Evolutionary conservation across 495 filamentous ascomycete species (phyloP).

Genomic region (Penicillium flavigenum): DNA sequence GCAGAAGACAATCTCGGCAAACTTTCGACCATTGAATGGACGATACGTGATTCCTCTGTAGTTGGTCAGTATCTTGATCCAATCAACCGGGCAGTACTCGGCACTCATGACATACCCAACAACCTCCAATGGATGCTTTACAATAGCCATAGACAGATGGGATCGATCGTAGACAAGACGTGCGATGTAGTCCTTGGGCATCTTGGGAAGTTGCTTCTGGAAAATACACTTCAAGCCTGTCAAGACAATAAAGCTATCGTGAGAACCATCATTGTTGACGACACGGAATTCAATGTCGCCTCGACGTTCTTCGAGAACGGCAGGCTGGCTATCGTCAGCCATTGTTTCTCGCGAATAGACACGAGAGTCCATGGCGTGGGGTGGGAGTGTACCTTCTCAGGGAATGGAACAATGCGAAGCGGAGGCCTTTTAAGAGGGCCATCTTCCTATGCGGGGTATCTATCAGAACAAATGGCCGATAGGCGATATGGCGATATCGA

Average conservation of each 20-base stretch:
- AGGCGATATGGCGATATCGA: neutral
- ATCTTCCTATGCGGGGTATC: slow-evolving; percentile 32
- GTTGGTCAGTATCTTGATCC: slow-evolving; percentile 19
- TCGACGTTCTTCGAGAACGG: slow-evolving; percentile 88
- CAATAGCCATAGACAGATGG: slow-evolving; percentile 93
- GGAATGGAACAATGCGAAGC: slow-evolving; percentile 66
- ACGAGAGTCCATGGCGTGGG: neutral
- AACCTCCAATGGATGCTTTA: slow-evolving; percentile 93
- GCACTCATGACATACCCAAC: slow-evolving; percentile 58
- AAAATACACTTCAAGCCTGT: slow-evolving; percentile 98
- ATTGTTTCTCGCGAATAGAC: neutral
- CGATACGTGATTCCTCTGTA: slow-evolving; percentile 89
- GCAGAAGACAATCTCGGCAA: slow-evolving; percentile 98
- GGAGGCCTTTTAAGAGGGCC: slow-evolving; percentile 36
- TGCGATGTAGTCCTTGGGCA: slow-evolving; percentile 99
- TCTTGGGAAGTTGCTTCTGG: slow-evolving; percentile 97
- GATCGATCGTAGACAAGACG: slow-evolving; percentile 95
- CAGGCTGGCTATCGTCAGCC: slow-evolving; percentile 56
- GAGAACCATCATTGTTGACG: slow-evolving; percentile 90
- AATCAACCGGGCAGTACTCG: neutral
- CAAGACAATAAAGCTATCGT: slow-evolving; percentile 89
- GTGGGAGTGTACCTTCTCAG: slow-evolving; percentile 65
- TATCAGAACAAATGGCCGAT: neutral
- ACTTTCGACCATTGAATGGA: slow-evolving; percentile 88
- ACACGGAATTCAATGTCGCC: slow-evolving; percentile 97